Conservation (phyloP, 2,329 filamentous ascomycete species). For the Trichoderma endophyticum region DNA sequence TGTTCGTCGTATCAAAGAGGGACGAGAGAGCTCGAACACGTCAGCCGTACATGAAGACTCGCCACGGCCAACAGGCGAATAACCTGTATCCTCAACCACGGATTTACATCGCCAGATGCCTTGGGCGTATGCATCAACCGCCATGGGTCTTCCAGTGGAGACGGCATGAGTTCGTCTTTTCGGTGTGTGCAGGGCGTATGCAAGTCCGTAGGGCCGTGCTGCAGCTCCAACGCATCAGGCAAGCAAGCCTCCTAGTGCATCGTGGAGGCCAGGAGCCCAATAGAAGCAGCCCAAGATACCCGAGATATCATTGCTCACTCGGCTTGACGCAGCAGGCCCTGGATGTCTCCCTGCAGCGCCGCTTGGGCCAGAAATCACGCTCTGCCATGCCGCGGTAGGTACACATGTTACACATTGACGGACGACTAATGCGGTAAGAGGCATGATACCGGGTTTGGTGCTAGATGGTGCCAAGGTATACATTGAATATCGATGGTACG, state of each 20-base stretch:
- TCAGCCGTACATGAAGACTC: not conserved
- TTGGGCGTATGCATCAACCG: not conserved
- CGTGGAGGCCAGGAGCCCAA: slow-evolving; percentile 10
- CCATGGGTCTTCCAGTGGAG: not conserved
- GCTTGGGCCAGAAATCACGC: slow-evolving; percentile 9
- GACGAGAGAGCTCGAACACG: slow-evolving; percentile 3
- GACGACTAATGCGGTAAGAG: not conserved
- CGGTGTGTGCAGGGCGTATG: slow-evolving; percentile 13
- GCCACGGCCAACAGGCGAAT: not conserved
- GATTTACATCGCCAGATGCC: not conserved
- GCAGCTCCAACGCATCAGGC: slow-evolving; percentile 17
- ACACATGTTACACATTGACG: not conserved
- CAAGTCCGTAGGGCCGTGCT: slow-evolving; percentile 5
- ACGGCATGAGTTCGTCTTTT: slow-evolving; percentile 9
- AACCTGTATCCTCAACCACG: not conserved
- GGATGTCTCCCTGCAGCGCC: slow-evolving; percentile 10
- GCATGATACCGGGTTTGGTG: not conserved
- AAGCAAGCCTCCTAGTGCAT: slow-evolving; percentile 2
- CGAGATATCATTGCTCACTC: not conserved
- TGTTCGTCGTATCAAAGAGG: not conserved
- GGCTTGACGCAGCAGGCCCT: slow-evolving; percentile 6
- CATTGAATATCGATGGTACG: not conserved
- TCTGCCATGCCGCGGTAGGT: slow-evolving; percentile 3
- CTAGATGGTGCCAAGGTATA: not conserved
- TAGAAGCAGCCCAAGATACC: slow-evolving; percentile 4